Conservation (phyloP, 2,329 filamentous ascomycete species). For the Rosellinia necatrix region DNA sequence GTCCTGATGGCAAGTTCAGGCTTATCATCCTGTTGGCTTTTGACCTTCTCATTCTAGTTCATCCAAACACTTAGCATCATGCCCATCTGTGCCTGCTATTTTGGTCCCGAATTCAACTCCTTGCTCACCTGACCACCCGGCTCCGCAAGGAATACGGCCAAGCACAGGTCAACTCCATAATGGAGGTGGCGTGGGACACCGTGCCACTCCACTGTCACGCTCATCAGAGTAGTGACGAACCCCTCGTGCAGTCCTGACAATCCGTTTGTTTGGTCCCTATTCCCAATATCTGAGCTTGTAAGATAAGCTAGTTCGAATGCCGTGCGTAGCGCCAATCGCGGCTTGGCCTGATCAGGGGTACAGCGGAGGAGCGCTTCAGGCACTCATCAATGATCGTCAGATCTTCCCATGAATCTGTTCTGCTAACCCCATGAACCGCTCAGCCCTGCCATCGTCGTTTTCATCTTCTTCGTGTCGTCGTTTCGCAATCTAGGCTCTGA, state of each 20-base stretch:
- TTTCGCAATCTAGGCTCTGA: too few species aligned
- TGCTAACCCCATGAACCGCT: not conserved
- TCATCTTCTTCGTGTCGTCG: conserved; percentile 7
- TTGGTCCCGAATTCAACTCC: not conserved
- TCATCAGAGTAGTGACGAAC: not conserved
- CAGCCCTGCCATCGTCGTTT: not conserved
- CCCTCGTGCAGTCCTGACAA: not conserved
- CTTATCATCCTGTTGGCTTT: not conserved
- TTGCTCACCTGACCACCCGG: not conserved
- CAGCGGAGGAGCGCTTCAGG: not conserved
- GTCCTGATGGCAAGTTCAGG: too few species aligned
- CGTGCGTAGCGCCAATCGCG: not conserved
- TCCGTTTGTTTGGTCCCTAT: not conserved
- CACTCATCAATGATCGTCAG: conserved; percentile 15
- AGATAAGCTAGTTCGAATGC: not conserved
- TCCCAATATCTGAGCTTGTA: not conserved
- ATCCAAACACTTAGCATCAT: conserved; percentile 6
- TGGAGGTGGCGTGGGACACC: conserved; percentile 13
- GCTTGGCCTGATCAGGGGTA: conserved; percentile 8
- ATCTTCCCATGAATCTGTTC: conserved; percentile 3
- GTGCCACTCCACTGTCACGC: not conserved
- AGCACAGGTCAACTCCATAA: conserved; percentile 5
- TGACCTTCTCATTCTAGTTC: conserved; percentile 20
- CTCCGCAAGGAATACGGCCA: conserved; percentile 12
- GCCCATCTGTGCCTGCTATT: not conserved